Conservation (phyloP, 176 grass and related monocot species). For the Alloteropsis semialata region DNA sequence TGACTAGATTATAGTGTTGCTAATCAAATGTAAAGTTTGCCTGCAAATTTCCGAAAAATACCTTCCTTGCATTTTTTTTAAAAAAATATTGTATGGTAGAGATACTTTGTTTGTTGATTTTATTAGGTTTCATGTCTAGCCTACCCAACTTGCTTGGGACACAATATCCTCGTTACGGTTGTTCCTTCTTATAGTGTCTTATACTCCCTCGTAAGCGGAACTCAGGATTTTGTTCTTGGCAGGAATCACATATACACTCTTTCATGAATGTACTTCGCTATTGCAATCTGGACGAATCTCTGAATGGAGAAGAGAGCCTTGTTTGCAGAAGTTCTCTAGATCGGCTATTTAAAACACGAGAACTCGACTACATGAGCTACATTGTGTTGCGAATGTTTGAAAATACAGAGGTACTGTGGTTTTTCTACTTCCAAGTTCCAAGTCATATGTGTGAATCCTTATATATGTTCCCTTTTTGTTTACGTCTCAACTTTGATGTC, state of each 20-base stretch:
- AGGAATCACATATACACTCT: constrained; percentile 99
- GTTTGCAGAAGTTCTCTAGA: constrained; percentile 66
- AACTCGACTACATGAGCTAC: constrained; percentile 99
- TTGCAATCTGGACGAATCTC: constrained; percentile 78
- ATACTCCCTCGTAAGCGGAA: constrained; percentile 21
- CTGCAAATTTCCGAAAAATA: background rate
- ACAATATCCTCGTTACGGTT: background rate
- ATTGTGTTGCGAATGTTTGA: constrained; percentile 96
- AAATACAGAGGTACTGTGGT: constrained; percentile 77
- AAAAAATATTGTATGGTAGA: background rate
- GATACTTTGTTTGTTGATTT: background rate
- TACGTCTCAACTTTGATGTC: background rate
- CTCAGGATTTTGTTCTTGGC: constrained; percentile 25
- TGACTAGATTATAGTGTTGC: background rate
- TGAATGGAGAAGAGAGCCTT: constrained; percentile 84
- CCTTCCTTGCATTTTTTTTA: background rate
- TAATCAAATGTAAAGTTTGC: background rate
- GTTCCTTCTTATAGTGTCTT: constrained; percentile 17
- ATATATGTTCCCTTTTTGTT: background rate
- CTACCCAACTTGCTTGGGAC: background rate
- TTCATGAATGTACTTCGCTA: constrained; percentile 92
- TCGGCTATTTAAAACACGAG: constrained; percentile 61
- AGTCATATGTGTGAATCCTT: background rate
- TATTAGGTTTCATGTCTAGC: background rate
- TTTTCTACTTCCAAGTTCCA: too few species aligned